Evolutionary conservation across 2,329 filamentous ascomycete genomes (phyloP).

Genomic region (Neurospora crassa): DNA sequence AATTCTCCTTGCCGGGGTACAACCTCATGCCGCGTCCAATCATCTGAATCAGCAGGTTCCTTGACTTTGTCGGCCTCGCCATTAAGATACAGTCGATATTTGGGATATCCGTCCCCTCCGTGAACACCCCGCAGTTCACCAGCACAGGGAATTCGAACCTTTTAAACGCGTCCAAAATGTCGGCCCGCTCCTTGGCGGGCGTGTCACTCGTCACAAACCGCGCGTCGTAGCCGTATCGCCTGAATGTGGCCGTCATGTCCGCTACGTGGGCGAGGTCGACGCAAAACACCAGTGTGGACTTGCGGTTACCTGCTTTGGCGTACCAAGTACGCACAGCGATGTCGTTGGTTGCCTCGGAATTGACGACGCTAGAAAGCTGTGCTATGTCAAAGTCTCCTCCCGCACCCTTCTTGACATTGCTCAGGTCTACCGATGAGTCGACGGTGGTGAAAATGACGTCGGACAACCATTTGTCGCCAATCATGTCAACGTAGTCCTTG

Average conservation of each 20-base stretch:
- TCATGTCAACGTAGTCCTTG: slow-evolving; percentile 59
- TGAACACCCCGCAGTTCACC: slow-evolving; percentile 92
- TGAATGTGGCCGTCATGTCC: slow-evolving; percentile 66
- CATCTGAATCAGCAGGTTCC: slow-evolving; percentile 95
- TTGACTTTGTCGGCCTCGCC: slow-evolving; percentile 78
- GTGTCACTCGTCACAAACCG: slow-evolving; percentile 82
- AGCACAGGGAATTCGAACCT: slow-evolving; percentile 72
- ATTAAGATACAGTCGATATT: slow-evolving; percentile 92
- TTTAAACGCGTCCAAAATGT: slow-evolving; percentile 67
- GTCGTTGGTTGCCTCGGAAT: slow-evolving; percentile 71
- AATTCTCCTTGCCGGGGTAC: slow-evolving; percentile 71
- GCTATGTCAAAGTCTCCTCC: slow-evolving; percentile 72
- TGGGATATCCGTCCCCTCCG: slow-evolving; percentile 94
- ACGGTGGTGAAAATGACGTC: slow-evolving; percentile 94
- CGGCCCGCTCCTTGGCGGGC: slow-evolving; percentile 53
- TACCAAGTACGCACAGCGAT: slow-evolving; percentile 82
- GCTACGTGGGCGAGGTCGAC: slow-evolving; percentile 79
- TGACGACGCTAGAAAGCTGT: slow-evolving; percentile 74
- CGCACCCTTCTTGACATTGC: slow-evolving; percentile 50
- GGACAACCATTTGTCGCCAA: slow-evolving; percentile 84
- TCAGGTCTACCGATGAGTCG: slow-evolving; percentile 70
- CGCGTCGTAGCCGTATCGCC: slow-evolving; percentile 69
- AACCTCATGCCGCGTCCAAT: slow-evolving; percentile 89
- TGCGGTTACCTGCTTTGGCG: slow-evolving; percentile 60
- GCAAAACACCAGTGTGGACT: slow-evolving; percentile 88